These are phyloP conservation scores for Capronia coronata DNA, from an alignment of 2,329 filamentous ascomycete species.

Conservation along the genomic window DNA sequence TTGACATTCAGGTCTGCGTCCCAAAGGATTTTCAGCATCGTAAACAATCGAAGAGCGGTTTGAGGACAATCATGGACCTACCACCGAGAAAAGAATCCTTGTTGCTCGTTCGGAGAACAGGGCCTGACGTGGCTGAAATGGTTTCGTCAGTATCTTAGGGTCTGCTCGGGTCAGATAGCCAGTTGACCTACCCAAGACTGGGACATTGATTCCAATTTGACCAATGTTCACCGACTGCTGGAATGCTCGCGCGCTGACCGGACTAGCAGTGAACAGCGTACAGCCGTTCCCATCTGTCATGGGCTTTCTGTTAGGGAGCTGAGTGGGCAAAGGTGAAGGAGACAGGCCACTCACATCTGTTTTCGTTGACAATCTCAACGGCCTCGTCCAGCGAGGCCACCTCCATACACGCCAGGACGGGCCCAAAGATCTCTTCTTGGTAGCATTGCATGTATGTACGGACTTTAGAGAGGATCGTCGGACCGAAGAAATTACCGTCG, in stretches of 20 bases:
- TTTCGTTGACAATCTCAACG: conserved; percentile 35
- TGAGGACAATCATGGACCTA: no score
- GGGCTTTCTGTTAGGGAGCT: no score
- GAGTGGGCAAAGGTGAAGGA: no score
- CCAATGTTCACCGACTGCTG: conserved; percentile 32
- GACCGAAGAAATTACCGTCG: conserved; percentile 62
- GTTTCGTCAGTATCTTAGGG: no score
- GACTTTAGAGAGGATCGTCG: conserved; percentile 56
- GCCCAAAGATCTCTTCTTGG: conserved; percentile 59
- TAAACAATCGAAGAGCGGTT: no score
- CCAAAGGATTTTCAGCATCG: no score
- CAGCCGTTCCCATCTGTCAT: conserved; percentile 37
- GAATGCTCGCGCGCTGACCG: conserved; percentile 32
- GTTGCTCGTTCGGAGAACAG: conserved; percentile 29
- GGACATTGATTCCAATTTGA: conserved; percentile 32
- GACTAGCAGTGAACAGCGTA: conserved; percentile 34
- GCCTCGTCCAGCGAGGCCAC: conserved; percentile 61
- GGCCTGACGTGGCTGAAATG: conserved; percentile 28
- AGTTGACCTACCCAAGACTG: no score
- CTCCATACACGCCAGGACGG: conserved; percentile 55
- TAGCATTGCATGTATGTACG: conserved; percentile 52
- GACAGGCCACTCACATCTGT: no score
- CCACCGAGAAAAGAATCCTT: conserved; percentile 31
- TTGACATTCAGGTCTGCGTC: conserved; percentile 19
- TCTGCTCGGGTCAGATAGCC: no score